Conservation (phyloP, 202 grass and related monocot species). For the Dendrocalamus latiflorus region DNA sequence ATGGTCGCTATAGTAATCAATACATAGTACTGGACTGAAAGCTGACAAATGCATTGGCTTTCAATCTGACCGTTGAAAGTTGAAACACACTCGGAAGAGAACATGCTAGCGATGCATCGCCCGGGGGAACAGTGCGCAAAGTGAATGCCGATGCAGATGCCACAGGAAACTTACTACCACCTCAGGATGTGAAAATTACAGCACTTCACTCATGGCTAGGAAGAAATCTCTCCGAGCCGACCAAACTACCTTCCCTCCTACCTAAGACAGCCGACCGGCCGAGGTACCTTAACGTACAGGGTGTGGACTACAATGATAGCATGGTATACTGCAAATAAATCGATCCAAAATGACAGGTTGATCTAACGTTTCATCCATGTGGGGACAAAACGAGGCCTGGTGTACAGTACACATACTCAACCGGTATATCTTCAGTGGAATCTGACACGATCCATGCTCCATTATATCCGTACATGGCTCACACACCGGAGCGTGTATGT, state of each 20-base stretch:
- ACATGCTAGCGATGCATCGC: neutral
- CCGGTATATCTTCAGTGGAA: neutral
- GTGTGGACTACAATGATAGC: neutral
- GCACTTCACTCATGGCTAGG: neutral
- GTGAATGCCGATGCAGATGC: no score
- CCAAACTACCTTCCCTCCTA: neutral
- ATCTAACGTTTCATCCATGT: neutral
- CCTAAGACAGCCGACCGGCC: neutral
- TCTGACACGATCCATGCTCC: neutral
- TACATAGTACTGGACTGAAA: neutral
- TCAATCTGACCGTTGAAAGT: neutral
- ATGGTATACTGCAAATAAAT: neutral
- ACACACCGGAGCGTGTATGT: neutral
- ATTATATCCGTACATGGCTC: constrained; percentile 13
- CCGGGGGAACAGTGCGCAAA: neutral
- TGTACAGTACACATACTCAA: neutral
- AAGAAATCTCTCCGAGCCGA: neutral
- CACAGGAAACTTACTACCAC: no score
- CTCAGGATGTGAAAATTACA: neutral
- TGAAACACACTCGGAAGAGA: neutral
- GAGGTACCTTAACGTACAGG: neutral
- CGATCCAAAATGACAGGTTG: neutral
- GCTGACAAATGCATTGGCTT: neutral
- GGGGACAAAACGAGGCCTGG: neutral
- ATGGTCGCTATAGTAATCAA: no score